Percentiles rank a stretch among this genome's conserved stretches.
phyloP scores from a whole-genome alignment of 768 basidiomycete genomes.

The Russula olivacea region DNA sequence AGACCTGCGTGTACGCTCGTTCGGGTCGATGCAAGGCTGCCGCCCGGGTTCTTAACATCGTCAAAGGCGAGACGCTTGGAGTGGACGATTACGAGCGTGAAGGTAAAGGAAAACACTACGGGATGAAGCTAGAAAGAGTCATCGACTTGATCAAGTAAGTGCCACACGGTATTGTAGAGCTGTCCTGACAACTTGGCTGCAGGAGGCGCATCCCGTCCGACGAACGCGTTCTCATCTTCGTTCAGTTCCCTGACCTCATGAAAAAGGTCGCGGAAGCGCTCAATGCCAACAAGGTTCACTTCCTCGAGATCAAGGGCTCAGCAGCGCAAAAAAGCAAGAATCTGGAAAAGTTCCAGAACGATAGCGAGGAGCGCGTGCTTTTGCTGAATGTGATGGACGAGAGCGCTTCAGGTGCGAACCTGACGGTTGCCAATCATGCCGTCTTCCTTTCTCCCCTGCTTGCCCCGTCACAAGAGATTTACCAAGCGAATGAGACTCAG shows the following conservation, averaged over 20 bases:
- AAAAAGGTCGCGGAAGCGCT: slow-evolving; percentile 86
- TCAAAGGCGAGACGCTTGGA: slow-evolving; percentile 72
- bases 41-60: slow-evolving; percentile 75
- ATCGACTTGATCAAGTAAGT: slow-evolving; percentile 68
- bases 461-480: slow-evolving; percentile 73
- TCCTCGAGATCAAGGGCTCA: slow-evolving; percentile 75
- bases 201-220: slow-evolving; percentile 64
- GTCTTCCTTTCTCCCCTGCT: slow-evolving; percentile 92
- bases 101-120: slow-evolving; percentile 69
- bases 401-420: slow-evolving; percentile 88
- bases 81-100: slow-evolving; percentile 72
- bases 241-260: slow-evolving; percentile 94
- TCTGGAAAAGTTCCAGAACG: slow-evolving; percentile 80
- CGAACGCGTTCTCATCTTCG: slow-evolving; percentile 86
- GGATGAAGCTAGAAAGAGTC: slow-evolving; percentile 75
- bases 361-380: slow-evolving; percentile 70
- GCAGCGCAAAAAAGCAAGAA: slow-evolving; percentile 74
- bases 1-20: slow-evolving; percentile 73
- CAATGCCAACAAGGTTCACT: slow-evolving; percentile 60
- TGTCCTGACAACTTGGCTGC: background rate
- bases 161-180: slow-evolving; percentile 23
- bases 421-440: slow-evolving; percentile 91
- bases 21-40: slow-evolving; percentile 71
- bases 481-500: slow-evolving; percentile 77
- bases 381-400: slow-evolving; percentile 92